Base-by-base conservation (phyloP, 106 monocot species). In the Dioscorea zingiberensis region DNA sequence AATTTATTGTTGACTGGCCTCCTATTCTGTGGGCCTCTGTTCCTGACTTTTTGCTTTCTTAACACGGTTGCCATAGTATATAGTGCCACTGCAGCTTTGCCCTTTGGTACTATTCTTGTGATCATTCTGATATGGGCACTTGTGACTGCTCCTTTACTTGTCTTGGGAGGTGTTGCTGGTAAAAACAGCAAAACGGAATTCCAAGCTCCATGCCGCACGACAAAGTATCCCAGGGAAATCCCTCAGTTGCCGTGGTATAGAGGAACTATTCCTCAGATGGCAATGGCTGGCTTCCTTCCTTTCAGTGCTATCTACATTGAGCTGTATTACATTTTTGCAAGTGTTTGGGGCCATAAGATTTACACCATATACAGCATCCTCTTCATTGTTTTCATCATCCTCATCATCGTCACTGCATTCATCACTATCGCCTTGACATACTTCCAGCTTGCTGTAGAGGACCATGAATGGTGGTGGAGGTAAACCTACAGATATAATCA, bases 391-490 rank as follows among this genome's bases (percentile, higher is more conserved):
- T 69, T 69, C 23, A 58, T 69, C 27, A 69, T 57, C 21, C 68
- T 69, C 44, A 23, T 69, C 38, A 44, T 69, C 1, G 57, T 69
- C 21, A 69, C 57, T 18, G 68, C 68, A 58, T 56, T 69, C 21
- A 57, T 69, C 44, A 69, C 57, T 7, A 29, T 58, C 44, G 68
- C 57, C 25, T 44, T 69, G 68, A 69, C 68, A 16, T 69, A 69
- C 45, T 69, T 44, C 19, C 68, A 69, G 45, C 68, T 69, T 57
- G 68, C 68, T 4, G 44, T 17, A 2, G 68, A 69, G 22, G 68
- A 69, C 55, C 57, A 69, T n/a, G 57, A 58, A 47, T 69, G 68
- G 68, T 69, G 68, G 68, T 68, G 68, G 68, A 68, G 68, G 68
- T 68, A 56, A 38, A 11, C 38, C 10, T 6, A 10, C 38, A 38